Evolutionary conservation across 2,329 filamentous ascomycete species (phyloP), one percentile per base, ranked within the genome.

Genomic region (Aspergillus clavatus): DNA sequence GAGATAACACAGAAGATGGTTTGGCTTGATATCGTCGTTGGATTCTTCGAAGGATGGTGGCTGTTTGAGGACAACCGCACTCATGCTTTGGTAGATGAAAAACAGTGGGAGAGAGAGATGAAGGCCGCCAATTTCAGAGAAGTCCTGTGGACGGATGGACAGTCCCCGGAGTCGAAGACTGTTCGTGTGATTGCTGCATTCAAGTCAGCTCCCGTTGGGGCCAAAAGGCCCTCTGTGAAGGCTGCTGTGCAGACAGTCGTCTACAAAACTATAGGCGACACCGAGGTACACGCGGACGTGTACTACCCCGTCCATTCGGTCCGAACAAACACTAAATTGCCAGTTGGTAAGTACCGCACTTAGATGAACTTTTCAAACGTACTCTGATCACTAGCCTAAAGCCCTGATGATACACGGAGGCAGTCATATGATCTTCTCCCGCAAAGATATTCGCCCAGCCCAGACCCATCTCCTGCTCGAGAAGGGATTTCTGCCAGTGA

Each of bases 401-500:
- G 56, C 54, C 19, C 38, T 59, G 5, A 40, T 62, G 3, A 46
- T 54, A 16, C 52, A 54, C 29, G 52, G 52, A 2, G 52, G 47
- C 10, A 49, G 46, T 6, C 47, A 50, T 21, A 24, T 54, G 1
- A 48, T 50, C 35, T 26, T 50, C 10, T 48, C 49, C 1, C 26
- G 52, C 12, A 50, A 47, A 5, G 40, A 48, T 5, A 26, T 52
- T 7, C 46, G 46, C 0, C 35, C 33, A 0, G 14, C 23, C 5
- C 75, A 78, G 43, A 69, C 61, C 0, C 40, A 54, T 4, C 46
- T 58, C 1, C 61, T 78, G 0, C 59, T 77, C 0, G 46, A 58
- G 1, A 40, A 55, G 4, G 70, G 72, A 0, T 63, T 78, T 31
- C 54, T 78, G 2, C 73, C 76, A 0, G 56, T 79, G 8, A 74